Base-by-base conservation (phyloP, 352 stramenopile genomes). In the Phytophthora sp. region DNA sequence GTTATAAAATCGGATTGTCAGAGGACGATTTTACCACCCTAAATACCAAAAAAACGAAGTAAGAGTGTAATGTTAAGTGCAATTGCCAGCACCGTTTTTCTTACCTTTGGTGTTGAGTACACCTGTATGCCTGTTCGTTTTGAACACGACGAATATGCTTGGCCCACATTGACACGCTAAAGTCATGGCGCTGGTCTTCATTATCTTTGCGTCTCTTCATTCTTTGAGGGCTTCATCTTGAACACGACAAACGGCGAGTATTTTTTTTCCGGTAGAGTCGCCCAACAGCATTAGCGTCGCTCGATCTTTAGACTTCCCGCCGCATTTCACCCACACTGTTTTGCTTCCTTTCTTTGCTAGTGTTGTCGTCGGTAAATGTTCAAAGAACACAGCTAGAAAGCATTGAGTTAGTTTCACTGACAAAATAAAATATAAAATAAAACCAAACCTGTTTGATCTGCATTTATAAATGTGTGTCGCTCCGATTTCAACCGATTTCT, bases 321-420 rank as follows among this genome's bases (percentile, higher is more conserved):
- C 55, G 20, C 55, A 55, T 41, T 41, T 41, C 6, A 63, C 21
- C 31, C 55, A 55, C 29, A 49, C 44, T 7, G 23, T 63, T 29
- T 49, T 63, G 16, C 21, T 63, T 13, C 44, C 55, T 7, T 11
- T 30, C 18, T 36, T 49, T 21, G 42, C 31, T 12, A 56, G 23
- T n/a, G 31, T 55, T 33, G 38, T 35, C 1, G 24, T 55, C 21
- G 42, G 55, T 9, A 50, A 13, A 49, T 63, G 55, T 4, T 55
- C 20, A 46, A 55, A 63, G 31, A 39, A 55, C 3, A 45, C 55
- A 29, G 41, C 30, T 63, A 39, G 7, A 46, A 8, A 24, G 4
- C 24, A 18, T 24, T 44, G 2, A 57, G 7, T 31, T 42, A 31
- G 13, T 31, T 44, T 35, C 9, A 26, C 8, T n/a, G 15, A 30